phyloP scores from a whole-genome alignment of 371 early-diverging fungal genomes.

The Fennellomyces sp. region DNA sequence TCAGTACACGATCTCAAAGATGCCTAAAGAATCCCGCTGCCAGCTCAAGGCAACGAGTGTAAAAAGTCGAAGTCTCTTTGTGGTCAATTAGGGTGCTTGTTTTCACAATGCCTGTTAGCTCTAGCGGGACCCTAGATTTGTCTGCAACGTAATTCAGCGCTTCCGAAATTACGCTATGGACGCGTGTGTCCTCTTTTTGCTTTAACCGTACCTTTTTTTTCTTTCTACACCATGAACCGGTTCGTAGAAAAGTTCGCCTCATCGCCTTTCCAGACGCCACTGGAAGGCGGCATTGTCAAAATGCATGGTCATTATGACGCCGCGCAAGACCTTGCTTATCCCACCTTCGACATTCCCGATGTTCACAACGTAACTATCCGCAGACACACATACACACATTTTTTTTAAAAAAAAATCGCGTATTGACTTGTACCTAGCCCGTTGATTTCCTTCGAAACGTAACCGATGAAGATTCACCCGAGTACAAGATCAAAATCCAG shows the following conservation, averaged over 20 bases:
- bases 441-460: conserved; percentile 64
- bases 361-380: conserved; percentile 63
- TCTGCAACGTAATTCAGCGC: conserved; percentile 1
- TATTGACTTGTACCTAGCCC: conserved; percentile 45
- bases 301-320: conserved; percentile 63
- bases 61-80: too few relatives aligned
- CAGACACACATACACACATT: too few relatives aligned
- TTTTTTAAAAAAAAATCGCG: too few relatives aligned
- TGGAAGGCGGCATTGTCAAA: conserved; percentile 29
- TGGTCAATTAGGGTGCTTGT: neutral
- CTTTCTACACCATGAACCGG: conserved; percentile 46
- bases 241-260: conserved; percentile 60
- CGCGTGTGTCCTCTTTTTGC: conserved; percentile 5
- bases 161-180: too few relatives aligned
- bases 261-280: conserved; percentile 43
- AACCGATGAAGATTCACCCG: conserved; percentile 63
- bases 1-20: too few relatives aligned
- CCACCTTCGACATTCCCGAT: conserved; percentile 74
- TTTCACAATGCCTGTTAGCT: too few relatives aligned
- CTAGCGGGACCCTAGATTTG: conserved; percentile 5
- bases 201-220: neutral
- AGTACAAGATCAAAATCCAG: conserved; percentile 80
- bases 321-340: conserved; percentile 68
- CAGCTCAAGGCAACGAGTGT: too few relatives aligned
- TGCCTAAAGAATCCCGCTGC: too few relatives aligned